Conservation (phyloP, 257 asterid genomes). For the Solanum chmielewskii region DNA sequence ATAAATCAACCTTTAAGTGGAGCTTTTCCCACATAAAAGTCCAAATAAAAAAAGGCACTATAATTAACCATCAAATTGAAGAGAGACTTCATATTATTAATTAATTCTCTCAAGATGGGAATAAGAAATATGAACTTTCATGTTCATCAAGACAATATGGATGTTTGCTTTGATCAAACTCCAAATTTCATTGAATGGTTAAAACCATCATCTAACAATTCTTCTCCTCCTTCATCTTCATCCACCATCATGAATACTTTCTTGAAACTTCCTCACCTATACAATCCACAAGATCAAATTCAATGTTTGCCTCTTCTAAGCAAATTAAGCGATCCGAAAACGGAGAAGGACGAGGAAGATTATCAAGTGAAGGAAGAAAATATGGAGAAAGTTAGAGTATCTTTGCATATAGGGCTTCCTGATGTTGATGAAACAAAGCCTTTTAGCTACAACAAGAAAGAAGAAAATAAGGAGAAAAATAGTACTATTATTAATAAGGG, state of each 20-base stretch:
- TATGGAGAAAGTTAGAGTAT: constrained; percentile 37
- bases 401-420: constrained; percentile 80
- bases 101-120: constrained; percentile 17
- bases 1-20: constrained; percentile 28
- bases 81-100: constrained; percentile 1
- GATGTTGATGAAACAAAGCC: constrained; percentile 1
- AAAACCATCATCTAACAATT: constrained; percentile 27
- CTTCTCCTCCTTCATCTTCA: constrained; percentile 4
- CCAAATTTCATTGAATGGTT: constrained; percentile 54
- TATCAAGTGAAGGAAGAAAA: constrained; percentile 8
- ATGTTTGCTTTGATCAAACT: constrained; percentile 27
- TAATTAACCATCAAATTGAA: not conserved
- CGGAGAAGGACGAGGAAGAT: constrained; percentile 24
- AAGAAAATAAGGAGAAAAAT: constrained; percentile 5
- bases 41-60: not conserved
- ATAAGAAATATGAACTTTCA: constrained; percentile 13
- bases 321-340: constrained; percentile 29
- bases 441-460: constrained; percentile 11
- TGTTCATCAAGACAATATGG: constrained; percentile 24
- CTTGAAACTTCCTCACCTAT: constrained; percentile 38
- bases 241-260: constrained; percentile 20
- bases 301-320: constrained; percentile 76
- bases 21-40: constrained; percentile 27
- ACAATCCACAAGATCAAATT: constrained; percentile 13
- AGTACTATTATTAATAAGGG: not conserved